These are phyloP conservation scores for Moesziomyces globuligerus DNA, from an alignment of 1,284 basidiomycete species.

Conservation along the genomic window DNA sequence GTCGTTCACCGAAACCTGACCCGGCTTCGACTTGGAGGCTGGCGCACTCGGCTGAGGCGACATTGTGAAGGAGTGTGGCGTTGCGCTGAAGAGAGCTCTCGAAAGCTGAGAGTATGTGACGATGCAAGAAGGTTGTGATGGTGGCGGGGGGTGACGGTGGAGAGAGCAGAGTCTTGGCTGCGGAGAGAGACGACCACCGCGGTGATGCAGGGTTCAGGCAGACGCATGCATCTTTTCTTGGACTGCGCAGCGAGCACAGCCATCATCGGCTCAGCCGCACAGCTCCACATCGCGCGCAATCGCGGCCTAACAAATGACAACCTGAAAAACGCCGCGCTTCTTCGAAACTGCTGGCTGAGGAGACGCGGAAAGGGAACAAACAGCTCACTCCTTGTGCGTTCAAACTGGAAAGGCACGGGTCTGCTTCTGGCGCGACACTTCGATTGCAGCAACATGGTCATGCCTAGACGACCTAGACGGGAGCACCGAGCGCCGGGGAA, in stretches of 20 bases:
- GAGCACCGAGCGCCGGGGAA: not conserved
- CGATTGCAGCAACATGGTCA: too few species aligned
- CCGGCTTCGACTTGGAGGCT: not conserved
- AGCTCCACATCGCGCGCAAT: too few species aligned
- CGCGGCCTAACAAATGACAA: not conserved
- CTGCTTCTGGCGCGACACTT: too few species aligned
- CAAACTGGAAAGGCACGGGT: too few species aligned
- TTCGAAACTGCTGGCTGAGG: too few species aligned
- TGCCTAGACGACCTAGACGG: too few species aligned
- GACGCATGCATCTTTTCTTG: not conserved
- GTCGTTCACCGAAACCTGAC: too few species aligned
- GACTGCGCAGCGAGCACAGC: not conserved
- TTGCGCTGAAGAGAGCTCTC: not conserved
- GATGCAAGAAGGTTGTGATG: not conserved
- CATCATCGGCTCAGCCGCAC: too few species aligned
- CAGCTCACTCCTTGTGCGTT: too few species aligned
- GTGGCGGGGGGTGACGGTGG: not conserved
- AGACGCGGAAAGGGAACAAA: too few species aligned
- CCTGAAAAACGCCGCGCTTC: too few species aligned
- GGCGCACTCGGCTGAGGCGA: constrained; percentile 4
- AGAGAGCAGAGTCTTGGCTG: not conserved
- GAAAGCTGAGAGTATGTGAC: too few species aligned
- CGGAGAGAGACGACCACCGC: not conserved
- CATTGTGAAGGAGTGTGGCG: not conserved
- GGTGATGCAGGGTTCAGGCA: not conserved